Conservation (phyloP, 495 filamentous ascomycete species). For the Penicillium alfredii region DNA sequence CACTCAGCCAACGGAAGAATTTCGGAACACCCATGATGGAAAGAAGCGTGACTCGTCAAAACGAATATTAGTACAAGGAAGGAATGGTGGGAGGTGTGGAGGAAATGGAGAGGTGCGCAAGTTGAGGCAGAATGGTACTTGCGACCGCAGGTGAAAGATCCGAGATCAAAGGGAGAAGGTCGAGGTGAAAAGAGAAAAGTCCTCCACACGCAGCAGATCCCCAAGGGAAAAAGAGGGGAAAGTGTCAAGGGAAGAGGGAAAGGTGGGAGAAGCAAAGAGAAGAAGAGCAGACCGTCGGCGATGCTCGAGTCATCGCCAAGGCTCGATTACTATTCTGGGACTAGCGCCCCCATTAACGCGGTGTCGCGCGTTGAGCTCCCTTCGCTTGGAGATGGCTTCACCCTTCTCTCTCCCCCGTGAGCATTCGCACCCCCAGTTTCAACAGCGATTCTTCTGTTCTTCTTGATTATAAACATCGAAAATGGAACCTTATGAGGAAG, state of each 20-base stretch:
- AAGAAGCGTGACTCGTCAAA: not conserved
- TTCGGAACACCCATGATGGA: slow-evolving; percentile 87
- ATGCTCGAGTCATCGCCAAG: slow-evolving; percentile 26
- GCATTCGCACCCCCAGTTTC: not conserved
- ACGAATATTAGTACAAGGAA: not conserved
- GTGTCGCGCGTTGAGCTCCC: slow-evolving; percentile 25
- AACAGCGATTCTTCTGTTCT: not conserved
- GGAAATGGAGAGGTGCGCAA: not conserved
- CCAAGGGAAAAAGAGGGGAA: not conserved
- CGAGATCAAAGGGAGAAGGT: slow-evolving; percentile 1
- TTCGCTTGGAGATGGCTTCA: slow-evolving; percentile 20
- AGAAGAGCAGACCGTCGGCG: slow-evolving; percentile 5
- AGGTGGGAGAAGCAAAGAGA: slow-evolving; percentile 5
- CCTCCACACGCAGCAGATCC: not conserved
- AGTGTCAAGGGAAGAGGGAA: not conserved
- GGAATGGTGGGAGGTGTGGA: not conserved
- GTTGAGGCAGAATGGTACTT: slow-evolving; percentile 1
- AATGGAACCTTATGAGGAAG: slow-evolving; percentile 43
- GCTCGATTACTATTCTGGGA: slow-evolving; percentile 9
- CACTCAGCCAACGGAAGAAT: slow-evolving; percentile 92
- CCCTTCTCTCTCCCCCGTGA: slow-evolving; percentile 5
- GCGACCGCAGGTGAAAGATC: slow-evolving; percentile 2
- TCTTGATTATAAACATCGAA: not conserved
- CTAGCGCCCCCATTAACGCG: slow-evolving; percentile 40
- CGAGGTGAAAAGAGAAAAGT: slow-evolving; percentile 1